Conservation (phyloP, 2,329 filamentous ascomycete genomes). For the Trichoderma semiorbis region DNA sequence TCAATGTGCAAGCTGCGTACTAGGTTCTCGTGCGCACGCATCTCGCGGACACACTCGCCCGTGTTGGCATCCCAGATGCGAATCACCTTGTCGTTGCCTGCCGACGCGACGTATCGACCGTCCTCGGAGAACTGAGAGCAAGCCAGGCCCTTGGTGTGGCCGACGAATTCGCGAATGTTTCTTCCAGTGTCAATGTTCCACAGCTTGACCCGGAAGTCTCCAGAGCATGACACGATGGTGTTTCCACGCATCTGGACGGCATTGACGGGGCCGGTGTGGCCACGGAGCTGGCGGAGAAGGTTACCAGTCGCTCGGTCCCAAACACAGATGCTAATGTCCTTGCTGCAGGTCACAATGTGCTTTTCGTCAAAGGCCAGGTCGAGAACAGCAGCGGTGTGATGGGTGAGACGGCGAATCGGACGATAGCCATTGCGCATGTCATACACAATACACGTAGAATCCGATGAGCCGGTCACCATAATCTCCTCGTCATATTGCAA, state of each 20-base stretch:
- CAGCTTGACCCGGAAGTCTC: constrained; percentile 87
- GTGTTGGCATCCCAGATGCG: constrained; percentile 95
- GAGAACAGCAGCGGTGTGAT: constrained; percentile 83
- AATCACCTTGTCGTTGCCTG: constrained; percentile 92
- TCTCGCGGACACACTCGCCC: constrained; percentile 75
- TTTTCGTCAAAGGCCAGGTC: constrained; percentile 90
- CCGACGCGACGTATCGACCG: constrained; percentile 86
- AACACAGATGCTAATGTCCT: constrained; percentile 89
- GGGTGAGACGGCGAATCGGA: constrained; percentile 72
- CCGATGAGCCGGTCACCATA: constrained; percentile 91
- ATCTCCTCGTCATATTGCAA: constrained; percentile 92
- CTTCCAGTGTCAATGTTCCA: constrained; percentile 92
- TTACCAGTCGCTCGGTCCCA: constrained; percentile 82
- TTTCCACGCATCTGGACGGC: constrained; percentile 93
- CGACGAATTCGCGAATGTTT: constrained; percentile 84
- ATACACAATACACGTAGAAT: constrained; percentile 88
- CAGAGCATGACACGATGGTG: constrained; percentile 87
- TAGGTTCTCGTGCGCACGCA: constrained; percentile 78
- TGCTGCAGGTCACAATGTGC: constrained; percentile 95
- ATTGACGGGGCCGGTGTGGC: constrained; percentile 90
- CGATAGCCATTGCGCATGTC: constrained; percentile 74
- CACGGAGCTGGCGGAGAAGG: constrained; percentile 73
- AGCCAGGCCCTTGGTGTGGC: constrained; percentile 88
- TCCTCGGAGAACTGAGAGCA: constrained; percentile 97
- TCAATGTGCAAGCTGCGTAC: constrained; percentile 92